Percentiles rank a stretch among this genome's conserved stretches.
phyloP scores from a whole-genome alignment of 73 alveolate genomes.

The Tetrahymena thermophila region DNA sequence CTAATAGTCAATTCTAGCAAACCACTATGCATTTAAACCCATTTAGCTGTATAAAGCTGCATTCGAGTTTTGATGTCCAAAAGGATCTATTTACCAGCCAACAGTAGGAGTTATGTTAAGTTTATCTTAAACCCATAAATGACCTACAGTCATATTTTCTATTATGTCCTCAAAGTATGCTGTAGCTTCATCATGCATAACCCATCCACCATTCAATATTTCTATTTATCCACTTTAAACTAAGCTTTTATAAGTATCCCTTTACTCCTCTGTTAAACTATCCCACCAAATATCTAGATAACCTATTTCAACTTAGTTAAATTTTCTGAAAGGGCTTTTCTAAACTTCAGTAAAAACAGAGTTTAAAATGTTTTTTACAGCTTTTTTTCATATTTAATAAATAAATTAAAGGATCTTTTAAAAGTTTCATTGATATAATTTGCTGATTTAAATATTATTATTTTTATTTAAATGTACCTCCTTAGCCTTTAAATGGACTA shows the following conservation, averaged over 20 bases:
- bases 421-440: background rate
- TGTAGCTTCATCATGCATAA: conserved; percentile 95
- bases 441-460: background rate
- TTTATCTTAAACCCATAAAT: conserved; percentile 69
- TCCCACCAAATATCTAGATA: conserved; percentile 47
- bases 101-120: conserved; percentile 71
- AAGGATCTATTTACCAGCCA: conserved; percentile 95
- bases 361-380: background rate
- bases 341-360: background rate
- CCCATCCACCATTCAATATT: conserved; percentile 93
- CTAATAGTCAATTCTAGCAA: conserved; percentile 85
- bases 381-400: background rate
- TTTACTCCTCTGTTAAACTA: conserved; percentile 1
- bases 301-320: conserved; percentile 24
- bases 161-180: conserved; percentile 84
- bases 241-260: background rate
- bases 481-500: background rate
- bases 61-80: conserved; percentile 86
- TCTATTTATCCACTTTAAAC: conserved; percentile 48
- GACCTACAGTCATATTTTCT: conserved; percentile 85
- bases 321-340: background rate
- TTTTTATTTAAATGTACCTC: background rate
- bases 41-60: conserved; percentile 81
- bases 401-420: background rate
- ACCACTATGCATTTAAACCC: conserved; percentile 91